Evolutionary conservation across 805 yeast genomes (phyloP), one percentile per base, ranked within the genome.

Genomic region (Schwanniomyces yamadae): DNA sequence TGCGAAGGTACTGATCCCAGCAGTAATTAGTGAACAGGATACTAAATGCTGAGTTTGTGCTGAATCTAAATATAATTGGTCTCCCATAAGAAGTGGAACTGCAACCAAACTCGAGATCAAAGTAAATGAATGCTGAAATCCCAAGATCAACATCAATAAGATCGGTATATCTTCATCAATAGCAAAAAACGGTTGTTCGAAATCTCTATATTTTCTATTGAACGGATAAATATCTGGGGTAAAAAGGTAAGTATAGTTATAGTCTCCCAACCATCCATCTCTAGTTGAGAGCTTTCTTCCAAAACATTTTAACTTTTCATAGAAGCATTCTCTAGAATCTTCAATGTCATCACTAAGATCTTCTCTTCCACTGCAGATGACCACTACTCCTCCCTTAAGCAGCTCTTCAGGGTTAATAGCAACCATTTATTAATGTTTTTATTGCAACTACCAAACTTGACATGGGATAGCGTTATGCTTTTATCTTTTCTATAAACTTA

Each of bases 101-200:
- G 34, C 34, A 8, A 31, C 20, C 11, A 31, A 31, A 15, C 18
- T 20, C 8, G 26, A 11, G 12, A 31, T 31, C 26, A 31, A 31
- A n/a, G 34, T 31, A 19, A 31, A 31, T 10, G 34, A 28, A 21
- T 31, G 34, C 20, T 31, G 34, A 20, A 31, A 31, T 12, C 34
- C 34, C 14, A 31, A 20, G 20, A 31, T 19, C 20, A 31, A 14
- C 24, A 22, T 31, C 16, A 31, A 31, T 6, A 31, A 22, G 3
- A 31, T 31, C 6, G 34, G 34, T n/a, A 31, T 11, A 4, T 22
- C 26, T 11, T 31, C 34, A 14, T 31, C 19, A 9, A 31, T 11
- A 31, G 22, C 17, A 31, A 31, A 21, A 20, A 31, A 31, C 8
- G 34, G 34, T 31, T 31, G 34, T 12, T 18, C 17, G 6, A 14